Percentiles rank a stretch among this genome's conserved stretches.
These are phyloP conservation scores for Heterobasidion occidentale DNA, from an alignment of 1,284 basidiomycete genomes.

Conservation along the genomic window DNA sequence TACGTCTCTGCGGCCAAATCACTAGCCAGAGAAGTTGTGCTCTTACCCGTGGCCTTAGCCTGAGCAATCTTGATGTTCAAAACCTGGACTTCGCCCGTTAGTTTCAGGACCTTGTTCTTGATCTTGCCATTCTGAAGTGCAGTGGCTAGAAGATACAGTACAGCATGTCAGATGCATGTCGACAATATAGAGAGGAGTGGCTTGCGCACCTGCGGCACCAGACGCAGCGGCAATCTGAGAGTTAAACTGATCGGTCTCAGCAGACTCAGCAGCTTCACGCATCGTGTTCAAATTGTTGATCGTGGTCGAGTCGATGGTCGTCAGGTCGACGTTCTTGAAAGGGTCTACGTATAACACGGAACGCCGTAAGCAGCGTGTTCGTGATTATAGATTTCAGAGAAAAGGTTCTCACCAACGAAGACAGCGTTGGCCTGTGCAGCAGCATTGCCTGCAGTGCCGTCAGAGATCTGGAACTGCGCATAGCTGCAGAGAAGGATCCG, in stretches of 20 bases:
- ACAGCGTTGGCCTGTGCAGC: conserved; percentile 33
- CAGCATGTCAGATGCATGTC: background rate
- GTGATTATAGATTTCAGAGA: background rate
- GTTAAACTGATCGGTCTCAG: conserved; percentile 37
- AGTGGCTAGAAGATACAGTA: conserved; percentile 15
- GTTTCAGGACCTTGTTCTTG: conserved; percentile 46
- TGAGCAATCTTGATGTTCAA: conserved; percentile 34
- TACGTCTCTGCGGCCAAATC: conserved; percentile 25
- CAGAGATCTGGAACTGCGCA: conserved; percentile 38
- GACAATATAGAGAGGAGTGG: background rate
- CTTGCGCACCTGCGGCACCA: conserved; percentile 21
- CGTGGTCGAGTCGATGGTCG: conserved; percentile 19
- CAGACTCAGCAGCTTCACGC: conserved; percentile 35
- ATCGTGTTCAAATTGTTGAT: conserved; percentile 31
- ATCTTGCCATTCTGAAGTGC: conserved; percentile 38
- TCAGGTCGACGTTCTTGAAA: conserved; percentile 29
- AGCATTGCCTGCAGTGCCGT: conserved; percentile 31
- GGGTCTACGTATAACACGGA: conserved; percentile 17
- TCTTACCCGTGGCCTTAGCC: conserved; percentile 26
- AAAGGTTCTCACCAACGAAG: conserved; percentile 23
- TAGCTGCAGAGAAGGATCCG: conserved; percentile 20
- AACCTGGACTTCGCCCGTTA: conserved; percentile 33
- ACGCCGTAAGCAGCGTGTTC: background rate
- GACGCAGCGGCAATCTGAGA: conserved; percentile 33
- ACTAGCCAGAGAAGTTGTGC: conserved; percentile 21